Evolutionary conservation across 495 filamentous ascomycete genomes (phyloP).

Genomic region (Articulospora tetracladia): DNA sequence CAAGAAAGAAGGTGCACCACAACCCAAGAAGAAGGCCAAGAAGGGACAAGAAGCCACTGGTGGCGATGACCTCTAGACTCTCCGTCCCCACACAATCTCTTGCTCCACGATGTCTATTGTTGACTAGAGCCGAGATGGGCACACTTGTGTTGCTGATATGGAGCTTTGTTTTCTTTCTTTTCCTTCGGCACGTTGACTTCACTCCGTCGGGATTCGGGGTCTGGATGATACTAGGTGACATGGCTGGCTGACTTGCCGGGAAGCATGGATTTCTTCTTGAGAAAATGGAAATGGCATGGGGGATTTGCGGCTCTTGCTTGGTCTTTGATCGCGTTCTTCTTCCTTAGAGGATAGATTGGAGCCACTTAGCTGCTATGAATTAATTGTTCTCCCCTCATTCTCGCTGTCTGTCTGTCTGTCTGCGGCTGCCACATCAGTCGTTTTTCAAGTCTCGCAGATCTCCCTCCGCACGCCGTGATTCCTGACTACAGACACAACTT

Average conservation of each 20-base stretch:
- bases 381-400: background rate
- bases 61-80: slow-evolving; percentile 26
- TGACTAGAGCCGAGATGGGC: slow-evolving; percentile 18
- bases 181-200: slow-evolving; percentile 38
- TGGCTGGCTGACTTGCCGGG: background rate
- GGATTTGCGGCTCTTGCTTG: background rate
- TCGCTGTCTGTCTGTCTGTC: background rate
- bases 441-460: too few relatives aligned
- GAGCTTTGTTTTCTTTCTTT: slow-evolving; percentile 4
- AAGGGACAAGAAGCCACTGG: slow-evolving; percentile 25
- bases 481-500: too few relatives aligned
- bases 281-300: background rate
- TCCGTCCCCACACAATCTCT: background rate
- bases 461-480: too few relatives aligned
- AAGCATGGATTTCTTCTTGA: background rate
- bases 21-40: slow-evolving; percentile 31
- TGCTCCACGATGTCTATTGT: slow-evolving; percentile 21
- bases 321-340: background rate
- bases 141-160: slow-evolving; percentile 10
- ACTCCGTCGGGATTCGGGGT: slow-evolving; percentile 1
- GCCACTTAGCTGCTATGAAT: background rate
- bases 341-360: background rate
- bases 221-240: background rate
- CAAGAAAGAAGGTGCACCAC: slow-evolving; percentile 53
- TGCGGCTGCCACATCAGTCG: too few relatives aligned